phyloP scores from a whole-genome alignment of 495 filamentous ascomycete species.

The Sphaerosporella brunnea region DNA sequence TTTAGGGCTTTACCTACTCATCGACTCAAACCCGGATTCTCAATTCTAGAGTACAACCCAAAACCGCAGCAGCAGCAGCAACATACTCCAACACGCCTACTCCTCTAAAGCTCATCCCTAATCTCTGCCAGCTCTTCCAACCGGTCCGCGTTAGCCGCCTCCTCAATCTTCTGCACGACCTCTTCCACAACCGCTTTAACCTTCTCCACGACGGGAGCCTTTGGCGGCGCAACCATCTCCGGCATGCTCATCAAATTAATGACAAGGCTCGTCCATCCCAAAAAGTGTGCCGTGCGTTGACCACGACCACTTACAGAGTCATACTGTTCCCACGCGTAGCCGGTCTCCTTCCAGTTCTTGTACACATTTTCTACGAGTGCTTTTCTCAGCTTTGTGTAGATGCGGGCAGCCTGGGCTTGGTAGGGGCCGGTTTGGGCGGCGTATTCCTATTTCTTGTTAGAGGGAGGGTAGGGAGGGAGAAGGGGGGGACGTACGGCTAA shows the following conservation, averaged over 20 bases:
- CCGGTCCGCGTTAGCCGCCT: too few relatives aligned
- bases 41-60: too few relatives aligned
- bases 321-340: conserved; percentile 98
- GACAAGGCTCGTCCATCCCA: conserved; percentile 93
- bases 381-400: conserved; percentile 59
- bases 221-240: conserved; percentile 25
- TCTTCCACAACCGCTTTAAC: background rate
- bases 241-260: conserved; percentile 96
- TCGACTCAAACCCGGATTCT: background rate
- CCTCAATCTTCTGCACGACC: background rate
- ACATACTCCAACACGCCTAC: too few relatives aligned
- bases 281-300: conserved; percentile 93
- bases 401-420: conserved; percentile 44
- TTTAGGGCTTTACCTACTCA: background rate
- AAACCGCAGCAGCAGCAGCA: too few relatives aligned
- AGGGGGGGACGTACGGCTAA: conserved; percentile 48
- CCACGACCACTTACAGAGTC: conserved; percentile 82
- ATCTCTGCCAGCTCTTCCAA: background rate
- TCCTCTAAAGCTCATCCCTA: background rate
- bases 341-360: conserved; percentile 69
- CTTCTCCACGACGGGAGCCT: background rate
- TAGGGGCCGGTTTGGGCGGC: conserved; percentile 48
- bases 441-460: conserved; percentile 13
- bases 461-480: conserved; percentile 9
- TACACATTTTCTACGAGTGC: conserved; percentile 86